Percentiles rank a stretch among this genome's conserved stretches.
Conservation (phyloP, 768 basidiomycete genomes). For the Inosperma sp. region DNA sequence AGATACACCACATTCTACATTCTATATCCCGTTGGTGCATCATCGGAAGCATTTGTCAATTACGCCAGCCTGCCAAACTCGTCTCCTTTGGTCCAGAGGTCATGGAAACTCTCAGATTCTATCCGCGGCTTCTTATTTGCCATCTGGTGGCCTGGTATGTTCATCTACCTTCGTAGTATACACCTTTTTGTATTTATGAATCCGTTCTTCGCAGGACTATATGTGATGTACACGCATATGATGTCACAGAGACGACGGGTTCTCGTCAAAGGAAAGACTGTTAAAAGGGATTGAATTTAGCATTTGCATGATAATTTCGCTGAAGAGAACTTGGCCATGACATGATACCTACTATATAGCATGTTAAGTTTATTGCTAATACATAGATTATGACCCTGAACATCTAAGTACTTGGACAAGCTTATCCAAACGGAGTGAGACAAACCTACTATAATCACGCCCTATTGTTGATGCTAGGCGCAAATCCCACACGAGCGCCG, state of each 20-base stretch:
- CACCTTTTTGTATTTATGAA: not conserved
- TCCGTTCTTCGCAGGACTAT: conserved; percentile 38
- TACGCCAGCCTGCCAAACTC: conserved; percentile 65
- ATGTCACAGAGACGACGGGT: conserved; percentile 47
- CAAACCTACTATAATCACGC: not conserved
- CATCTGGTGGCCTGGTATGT: conserved; percentile 85
- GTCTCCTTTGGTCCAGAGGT: no score
- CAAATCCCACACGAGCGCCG: conserved; percentile 52
- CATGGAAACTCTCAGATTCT: conserved; percentile 50
- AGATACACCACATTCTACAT: conserved; percentile 94
- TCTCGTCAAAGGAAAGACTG: conserved; percentile 28
- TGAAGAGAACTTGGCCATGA: not conserved
- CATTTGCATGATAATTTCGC: not conserved
- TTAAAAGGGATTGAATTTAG: conserved; percentile 25
- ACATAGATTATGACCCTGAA: not conserved
- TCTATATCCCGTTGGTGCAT: conserved; percentile 91
- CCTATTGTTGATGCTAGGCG: conserved; percentile 48
- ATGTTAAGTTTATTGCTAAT: not conserved
- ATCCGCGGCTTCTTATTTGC: conserved; percentile 57
- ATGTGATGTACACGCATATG: conserved; percentile 53
- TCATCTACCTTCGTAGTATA: not conserved
- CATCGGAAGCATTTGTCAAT: conserved; percentile 83
- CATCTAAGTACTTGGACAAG: not conserved
- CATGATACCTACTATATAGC: not conserved
- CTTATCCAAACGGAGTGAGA: not conserved